phyloP scores from a whole-genome alignment of 2,329 filamentous ascomycete species.

The Pyrenophora teres region DNA sequence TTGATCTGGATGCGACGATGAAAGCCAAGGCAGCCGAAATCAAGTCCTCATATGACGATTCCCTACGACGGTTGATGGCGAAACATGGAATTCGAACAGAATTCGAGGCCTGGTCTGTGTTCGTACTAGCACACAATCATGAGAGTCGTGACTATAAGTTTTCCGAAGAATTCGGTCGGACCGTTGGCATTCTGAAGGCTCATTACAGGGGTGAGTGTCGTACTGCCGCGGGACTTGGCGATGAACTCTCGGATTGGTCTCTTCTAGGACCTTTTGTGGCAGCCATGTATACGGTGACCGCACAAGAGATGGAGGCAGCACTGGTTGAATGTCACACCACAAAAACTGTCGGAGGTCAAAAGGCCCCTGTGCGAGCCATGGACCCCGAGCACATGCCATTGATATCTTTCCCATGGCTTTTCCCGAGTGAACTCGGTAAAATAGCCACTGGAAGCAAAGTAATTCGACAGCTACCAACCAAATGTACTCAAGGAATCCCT shows the following conservation, averaged over 20 bases:
- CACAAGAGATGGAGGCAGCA: conserved; percentile 68
- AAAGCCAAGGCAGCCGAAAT: conserved; percentile 66
- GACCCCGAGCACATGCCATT: conserved; percentile 70
- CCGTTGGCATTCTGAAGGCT: conserved; percentile 68
- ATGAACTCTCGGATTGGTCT: conserved; percentile 40
- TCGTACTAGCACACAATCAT: conserved; percentile 75
- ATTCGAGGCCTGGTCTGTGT: conserved; percentile 89
- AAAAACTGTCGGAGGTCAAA: conserved; percentile 47
- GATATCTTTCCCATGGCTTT: conserved; percentile 94
- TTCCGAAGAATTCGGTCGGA: conserved; percentile 77
- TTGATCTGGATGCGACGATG: conserved; percentile 59
- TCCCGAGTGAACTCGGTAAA: conserved; percentile 70
- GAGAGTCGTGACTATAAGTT: conserved; percentile 81
- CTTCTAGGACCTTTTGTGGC: conserved; percentile 73
- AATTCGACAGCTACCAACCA: background rate
- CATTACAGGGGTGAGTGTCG: conserved; percentile 71
- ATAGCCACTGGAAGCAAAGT: conserved; percentile 60
- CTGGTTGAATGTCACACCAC: conserved; percentile 56
- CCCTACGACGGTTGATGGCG: conserved; percentile 78
- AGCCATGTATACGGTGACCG: conserved; percentile 86
- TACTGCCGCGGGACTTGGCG: conserved; percentile 59
- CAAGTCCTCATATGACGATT: conserved; percentile 78
- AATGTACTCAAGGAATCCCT: background rate
- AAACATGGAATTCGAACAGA: conserved; percentile 84
- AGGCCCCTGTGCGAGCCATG: conserved; percentile 46